Conservation (phyloP, 192 early-diverging fungal genomes). For the Backusella westeae region DNA sequence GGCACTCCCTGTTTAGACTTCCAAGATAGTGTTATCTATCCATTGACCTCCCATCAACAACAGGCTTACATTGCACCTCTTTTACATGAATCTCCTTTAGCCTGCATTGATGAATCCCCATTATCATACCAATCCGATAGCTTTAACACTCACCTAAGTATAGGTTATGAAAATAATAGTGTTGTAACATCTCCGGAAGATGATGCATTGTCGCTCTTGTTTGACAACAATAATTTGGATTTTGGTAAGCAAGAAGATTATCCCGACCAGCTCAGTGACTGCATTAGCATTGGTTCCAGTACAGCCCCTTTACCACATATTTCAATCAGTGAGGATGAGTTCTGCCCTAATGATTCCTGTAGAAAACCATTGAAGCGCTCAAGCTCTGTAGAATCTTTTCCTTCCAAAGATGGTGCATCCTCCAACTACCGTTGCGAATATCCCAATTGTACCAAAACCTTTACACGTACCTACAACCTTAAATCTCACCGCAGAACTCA, state of each 20-base stretch:
- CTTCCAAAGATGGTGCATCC: not conserved
- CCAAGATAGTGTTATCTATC: conserved; percentile 2
- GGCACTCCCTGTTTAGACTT: not conserved
- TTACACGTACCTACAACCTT: conserved; percentile 69
- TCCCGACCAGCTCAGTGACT: not conserved
- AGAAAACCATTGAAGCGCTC: not conserved
- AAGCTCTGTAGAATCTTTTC: not conserved
- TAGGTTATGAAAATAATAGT: not conserved
- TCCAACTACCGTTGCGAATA: conserved; percentile 18
- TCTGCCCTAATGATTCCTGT: not conserved
- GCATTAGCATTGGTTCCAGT: not conserved
- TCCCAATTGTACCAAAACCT: conserved; percentile 46
- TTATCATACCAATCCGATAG: not conserved
- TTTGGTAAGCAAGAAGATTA: conserved; percentile 1
- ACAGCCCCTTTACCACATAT: not conserved
- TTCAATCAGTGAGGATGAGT: not conserved
- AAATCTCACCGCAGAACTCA: conserved; percentile 67
- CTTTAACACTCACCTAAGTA: not conserved
- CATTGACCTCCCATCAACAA: not conserved
- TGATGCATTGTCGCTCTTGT: conserved; percentile 1
- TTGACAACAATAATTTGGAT: not conserved
- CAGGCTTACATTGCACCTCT: not conserved
- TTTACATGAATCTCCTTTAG: conserved; percentile 7
- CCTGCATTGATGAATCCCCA: not conserved
- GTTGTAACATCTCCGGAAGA: not conserved